Evolutionary conservation across 257 asterid species (phyloP), one percentile per base, ranked within the genome.

Genomic region (Solanum sitiens): DNA sequence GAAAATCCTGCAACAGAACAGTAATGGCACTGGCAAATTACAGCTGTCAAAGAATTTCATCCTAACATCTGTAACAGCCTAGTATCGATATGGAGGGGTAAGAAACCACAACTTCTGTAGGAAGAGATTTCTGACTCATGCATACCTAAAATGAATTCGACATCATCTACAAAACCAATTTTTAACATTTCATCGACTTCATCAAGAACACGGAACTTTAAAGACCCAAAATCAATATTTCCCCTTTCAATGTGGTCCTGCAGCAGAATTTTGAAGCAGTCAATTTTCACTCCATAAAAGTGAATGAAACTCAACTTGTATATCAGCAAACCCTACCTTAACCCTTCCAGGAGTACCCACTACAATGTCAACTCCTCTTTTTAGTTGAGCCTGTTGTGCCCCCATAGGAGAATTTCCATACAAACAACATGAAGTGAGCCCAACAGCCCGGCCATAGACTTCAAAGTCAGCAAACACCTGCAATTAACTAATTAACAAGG

Each of bases 121-220:
- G 44, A n/a, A 85, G 59, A 18, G 33, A 86, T 12, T n/a, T 83
- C 13, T 56, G 65, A 59, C 59, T 16, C 59, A 32, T 85, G 45
- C 91, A 50, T 93, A 97, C 99, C 98, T 63, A 97, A 95, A 92
- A 97, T 96, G 73, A 97, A 94, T 90, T 97, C 99, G 88, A 97
- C 99, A 67, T 97, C 99, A 23, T 97, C 99, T 86, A 97, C 99
- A 91, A 97, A 97, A 84, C 99, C 99, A 98, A 97, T 97, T 90
- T 96, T 94, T 92, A 97, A 89, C 99, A 97, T 97, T 91, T 97
- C 99, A 95, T 97, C 99, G 82, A 98, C 98, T 92, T 97, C 99
- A 40, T 97, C 99, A 88, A 97, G 99, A 7, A 96, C 98, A 44
- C 99, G 96, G 88, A 97, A 97, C 93, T 93, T 92, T 67, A 97